Evolutionary conservation across 257 asterid species (phyloP).

Genomic region (Solanum virginianum): DNA sequence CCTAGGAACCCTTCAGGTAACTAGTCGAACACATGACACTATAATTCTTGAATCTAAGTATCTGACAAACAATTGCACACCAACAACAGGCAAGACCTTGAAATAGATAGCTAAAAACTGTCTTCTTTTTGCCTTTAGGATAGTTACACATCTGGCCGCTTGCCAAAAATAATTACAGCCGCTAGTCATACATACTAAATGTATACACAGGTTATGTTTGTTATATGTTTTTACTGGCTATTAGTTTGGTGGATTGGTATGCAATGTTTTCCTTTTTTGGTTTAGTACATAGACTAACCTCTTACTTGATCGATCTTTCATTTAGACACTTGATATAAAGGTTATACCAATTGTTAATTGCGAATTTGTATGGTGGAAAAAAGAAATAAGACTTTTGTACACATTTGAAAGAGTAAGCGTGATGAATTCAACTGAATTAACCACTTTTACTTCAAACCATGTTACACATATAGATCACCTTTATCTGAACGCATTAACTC

Average conservation of each 20-base stretch:
- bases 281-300: background rate
- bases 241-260: background rate
- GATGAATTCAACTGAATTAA: background rate
- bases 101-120: background rate
- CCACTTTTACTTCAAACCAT: background rate
- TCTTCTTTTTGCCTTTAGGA: too few species aligned
- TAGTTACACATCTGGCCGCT: background rate
- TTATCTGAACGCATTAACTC: background rate
- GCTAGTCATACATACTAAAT: background rate
- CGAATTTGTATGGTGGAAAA: too few species aligned
- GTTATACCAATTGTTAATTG: background rate
- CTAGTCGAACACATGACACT: background rate
- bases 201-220: background rate
- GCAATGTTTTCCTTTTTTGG: background rate
- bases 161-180: background rate
- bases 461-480: too few species aligned
- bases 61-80: background rate
- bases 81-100: background rate
- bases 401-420: background rate
- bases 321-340: background rate
- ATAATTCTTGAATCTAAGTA: background rate
- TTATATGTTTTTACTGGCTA: background rate
- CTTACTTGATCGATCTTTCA: background rate
- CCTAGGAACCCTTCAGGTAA: constrained; percentile 61
- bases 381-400: background rate